Evolutionary conservation across 176 grass and related monocot genomes (phyloP).

Genomic region (Tillandsia fasciculata): DNA sequence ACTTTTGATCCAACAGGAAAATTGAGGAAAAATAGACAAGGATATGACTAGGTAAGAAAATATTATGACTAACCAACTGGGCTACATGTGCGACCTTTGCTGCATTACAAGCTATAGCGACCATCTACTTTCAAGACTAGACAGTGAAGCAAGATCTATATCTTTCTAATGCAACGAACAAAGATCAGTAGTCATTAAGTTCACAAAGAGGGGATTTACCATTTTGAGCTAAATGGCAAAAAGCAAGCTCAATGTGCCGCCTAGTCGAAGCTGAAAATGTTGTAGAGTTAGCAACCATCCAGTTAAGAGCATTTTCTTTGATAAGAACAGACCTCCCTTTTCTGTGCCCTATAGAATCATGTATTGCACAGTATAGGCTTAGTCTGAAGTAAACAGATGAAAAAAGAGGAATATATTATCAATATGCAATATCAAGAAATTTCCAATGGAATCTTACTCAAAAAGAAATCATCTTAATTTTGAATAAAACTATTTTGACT

Average conservation of each 20-base stretch:
- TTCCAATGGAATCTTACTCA: too few species aligned
- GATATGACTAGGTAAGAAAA: too few species aligned
- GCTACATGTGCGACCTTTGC: too few species aligned
- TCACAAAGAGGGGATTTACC: conserved; percentile 25
- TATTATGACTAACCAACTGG: too few species aligned
- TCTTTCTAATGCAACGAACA: conserved; percentile 2
- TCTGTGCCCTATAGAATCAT: conserved; percentile 36
- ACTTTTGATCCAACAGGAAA: too few species aligned
- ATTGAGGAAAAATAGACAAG: too few species aligned
- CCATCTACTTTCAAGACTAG: too few species aligned
- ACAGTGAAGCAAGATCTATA: neutral
- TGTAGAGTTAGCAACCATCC: conserved; percentile 58
- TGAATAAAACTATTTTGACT: too few species aligned
- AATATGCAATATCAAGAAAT: neutral
- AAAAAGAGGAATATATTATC: neutral
- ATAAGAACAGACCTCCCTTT: conserved; percentile 88
- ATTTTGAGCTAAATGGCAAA: conserved; percentile 95
- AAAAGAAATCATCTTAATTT: too few species aligned
- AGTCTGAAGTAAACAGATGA: neutral
- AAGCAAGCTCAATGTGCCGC: conserved; percentile 66
- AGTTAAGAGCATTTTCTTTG: conserved; percentile 60
- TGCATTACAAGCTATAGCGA: too few species aligned
- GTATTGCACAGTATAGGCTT: neutral
- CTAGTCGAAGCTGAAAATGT: conserved; percentile 47
- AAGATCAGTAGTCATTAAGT: neutral